Base-by-base conservation (phyloP, 2,329 filamentous ascomycete genomes). In the Diaporthe vexans region DNA sequence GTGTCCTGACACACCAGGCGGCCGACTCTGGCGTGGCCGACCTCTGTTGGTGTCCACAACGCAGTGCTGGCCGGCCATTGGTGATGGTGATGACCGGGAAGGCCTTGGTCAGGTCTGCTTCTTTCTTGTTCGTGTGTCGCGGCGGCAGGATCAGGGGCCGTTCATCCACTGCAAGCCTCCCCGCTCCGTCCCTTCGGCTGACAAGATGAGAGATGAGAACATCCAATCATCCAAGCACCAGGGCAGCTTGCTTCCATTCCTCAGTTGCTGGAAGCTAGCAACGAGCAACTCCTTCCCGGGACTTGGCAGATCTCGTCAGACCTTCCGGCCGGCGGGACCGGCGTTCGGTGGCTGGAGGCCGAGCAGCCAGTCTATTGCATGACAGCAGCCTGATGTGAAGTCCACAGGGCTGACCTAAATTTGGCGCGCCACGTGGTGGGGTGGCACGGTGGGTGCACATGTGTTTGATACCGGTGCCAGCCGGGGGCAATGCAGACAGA, bases 381-480 rank as follows among this genome's bases (percentile, higher is more conserved):
- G 52, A 26, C 19, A 51, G 15, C 26, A 43, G n/a, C 56, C 67
- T 70, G 67, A 57, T 10, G 17, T 58, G 52, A 46, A 52, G 17
- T 51, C 26, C 68, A 59, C 52, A 48, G 40, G 68, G 68, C 54
- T 51, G 68, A 71, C 54, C 68, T 72, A 68, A 68, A 69, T 54
- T 52, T 72, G 69, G 58, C 26, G n/a, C 29, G 46, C 73, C 73
- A 74, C 73, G 73, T 74, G 73, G 73, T 57, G 51, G 37, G 40
- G 59, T 26, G 58, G 40, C 37, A 40, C 19, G 58, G 15, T 26
- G 58, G 58, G 29, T 29, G 29, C 29, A 33, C 29, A 33, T 33
- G 29, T 33, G 29, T 33, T 33, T 33, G 29, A 29, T n/a, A 5
- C 37, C n/a, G 58, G 24, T 46, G 58, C 58, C 58, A 33, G 59